Evolutionary conservation across 148 eudicot genomes (phyloP).

Genomic region (Rhododendron vialii): DNA sequence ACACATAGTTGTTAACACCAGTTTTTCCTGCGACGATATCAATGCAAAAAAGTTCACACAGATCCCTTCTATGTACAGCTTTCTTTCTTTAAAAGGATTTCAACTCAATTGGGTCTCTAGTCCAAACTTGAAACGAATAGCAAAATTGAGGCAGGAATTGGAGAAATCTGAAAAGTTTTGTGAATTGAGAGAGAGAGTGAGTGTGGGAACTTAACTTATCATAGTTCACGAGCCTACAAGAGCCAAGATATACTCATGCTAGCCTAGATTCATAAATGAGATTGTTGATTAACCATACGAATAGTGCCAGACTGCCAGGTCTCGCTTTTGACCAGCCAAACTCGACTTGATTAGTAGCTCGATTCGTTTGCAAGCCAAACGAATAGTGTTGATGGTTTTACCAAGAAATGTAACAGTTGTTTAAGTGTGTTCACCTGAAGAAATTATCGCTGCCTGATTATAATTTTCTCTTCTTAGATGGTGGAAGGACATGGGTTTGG

Average conservation of each 20-base stretch:
- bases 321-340: not conserved
- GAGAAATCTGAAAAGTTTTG: too few species aligned
- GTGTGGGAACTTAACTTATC: not conserved
- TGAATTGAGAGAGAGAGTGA: too few species aligned
- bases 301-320: not conserved
- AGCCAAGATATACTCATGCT: not conserved
- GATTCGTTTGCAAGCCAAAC: not conserved
- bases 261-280: not conserved
- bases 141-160: too few species aligned
- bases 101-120: too few species aligned
- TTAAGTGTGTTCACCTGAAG: not conserved
- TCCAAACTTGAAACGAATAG: too few species aligned
- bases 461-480: constrained; percentile 34
- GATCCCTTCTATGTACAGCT: too few species aligned
- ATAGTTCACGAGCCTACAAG: not conserved
- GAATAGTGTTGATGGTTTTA: not conserved
- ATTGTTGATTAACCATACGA: not conserved
- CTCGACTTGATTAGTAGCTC: not conserved
- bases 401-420: not conserved
- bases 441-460: not conserved
- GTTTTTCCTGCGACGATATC: too few species aligned
- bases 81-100: too few species aligned
- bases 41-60: too few species aligned
- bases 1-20: too few species aligned
- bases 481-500: constrained; percentile 47